Evolutionary conservation across 805 yeast genomes (phyloP).

Genomic region (Candida succiphila): DNA sequence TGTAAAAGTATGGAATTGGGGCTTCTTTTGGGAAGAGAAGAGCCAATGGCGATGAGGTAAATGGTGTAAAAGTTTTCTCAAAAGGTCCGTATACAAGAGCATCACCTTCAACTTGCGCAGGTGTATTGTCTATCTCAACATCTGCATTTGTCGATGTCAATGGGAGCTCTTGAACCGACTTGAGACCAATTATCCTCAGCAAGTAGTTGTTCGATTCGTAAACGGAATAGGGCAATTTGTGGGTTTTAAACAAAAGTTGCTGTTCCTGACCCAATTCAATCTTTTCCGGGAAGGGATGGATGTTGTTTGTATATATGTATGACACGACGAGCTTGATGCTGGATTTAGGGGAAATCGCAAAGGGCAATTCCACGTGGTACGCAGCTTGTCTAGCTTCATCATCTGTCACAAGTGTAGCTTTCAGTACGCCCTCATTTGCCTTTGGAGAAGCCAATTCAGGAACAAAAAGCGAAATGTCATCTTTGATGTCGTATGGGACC

Average conservation of each 20-base stretch:
- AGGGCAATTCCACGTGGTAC: constrained; percentile 45
- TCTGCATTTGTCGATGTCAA: constrained; percentile 5
- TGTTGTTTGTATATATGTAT: constrained; percentile 33
- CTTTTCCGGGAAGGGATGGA: constrained; percentile 55
- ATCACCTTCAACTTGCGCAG: constrained; percentile 23
- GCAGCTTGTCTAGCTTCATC: constrained; percentile 12
- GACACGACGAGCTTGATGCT: constrained; percentile 37
- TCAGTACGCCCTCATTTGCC: constrained; percentile 11
- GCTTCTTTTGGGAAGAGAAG: constrained; percentile 53
- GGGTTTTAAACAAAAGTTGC: constrained; percentile 39
- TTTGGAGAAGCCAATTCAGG: constrained; percentile 11
- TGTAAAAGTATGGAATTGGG: constrained; percentile 54
- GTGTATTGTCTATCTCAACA: constrained; percentile 19
- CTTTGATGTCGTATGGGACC: constrained; percentile 34
- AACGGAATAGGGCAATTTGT: constrained; percentile 46
- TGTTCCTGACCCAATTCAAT: constrained; percentile 55
- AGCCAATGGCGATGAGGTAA: constrained; percentile 36
- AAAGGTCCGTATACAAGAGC: constrained; percentile 49
- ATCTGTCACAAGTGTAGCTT: constrained; percentile 6
- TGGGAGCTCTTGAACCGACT: constrained; percentile 8
- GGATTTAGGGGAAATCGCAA: constrained; percentile 59
- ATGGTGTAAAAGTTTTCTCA: constrained; percentile 29
- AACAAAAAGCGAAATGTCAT: constrained; percentile 16
- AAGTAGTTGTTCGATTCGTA: constrained; percentile 46
- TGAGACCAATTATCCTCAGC: constrained; percentile 32